A percentile compares a stretch with the other conserved stretches of the same genome.
These are phyloP conservation scores for Epichloe festucae DNA, from an alignment of 2,329 filamentous ascomycete species.

Conservation along the genomic window DNA sequence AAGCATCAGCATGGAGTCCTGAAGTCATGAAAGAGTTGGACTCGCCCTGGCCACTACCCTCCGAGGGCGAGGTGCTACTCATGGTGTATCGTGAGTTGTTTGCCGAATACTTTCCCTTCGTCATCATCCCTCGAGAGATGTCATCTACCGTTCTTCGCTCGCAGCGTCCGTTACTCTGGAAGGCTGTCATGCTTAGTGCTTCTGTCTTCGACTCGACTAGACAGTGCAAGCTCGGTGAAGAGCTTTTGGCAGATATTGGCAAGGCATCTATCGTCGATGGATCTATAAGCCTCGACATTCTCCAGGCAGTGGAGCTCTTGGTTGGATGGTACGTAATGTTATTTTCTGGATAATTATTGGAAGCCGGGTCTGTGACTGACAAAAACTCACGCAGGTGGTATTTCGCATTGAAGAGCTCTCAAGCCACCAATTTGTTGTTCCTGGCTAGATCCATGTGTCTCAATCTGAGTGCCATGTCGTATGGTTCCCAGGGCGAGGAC, in stretches of 20 bases:
- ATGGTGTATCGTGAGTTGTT: constrained; percentile 21
- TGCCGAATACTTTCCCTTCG: constrained; percentile 31
- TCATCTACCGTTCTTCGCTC: constrained; percentile 23
- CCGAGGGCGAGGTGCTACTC: constrained; percentile 29
- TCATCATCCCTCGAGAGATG: constrained; percentile 25
- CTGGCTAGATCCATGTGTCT: constrained; percentile 33
- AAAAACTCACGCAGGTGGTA: constrained; percentile 25
- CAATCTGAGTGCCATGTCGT: constrained; percentile 23
- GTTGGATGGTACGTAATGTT: constrained; percentile 29
- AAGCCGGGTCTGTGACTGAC: neutral
- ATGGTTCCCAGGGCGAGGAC: constrained; percentile 14
- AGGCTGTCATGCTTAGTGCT: constrained; percentile 33
- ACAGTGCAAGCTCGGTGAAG: constrained; percentile 30
- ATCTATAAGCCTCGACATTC: constrained; percentile 31
- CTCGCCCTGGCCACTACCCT: constrained; percentile 27
- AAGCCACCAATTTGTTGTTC: constrained; percentile 36
- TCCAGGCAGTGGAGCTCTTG: constrained; percentile 33
- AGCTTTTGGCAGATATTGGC: constrained; percentile 30
- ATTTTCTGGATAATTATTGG: neutral
- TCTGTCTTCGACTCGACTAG: constrained; percentile 29
- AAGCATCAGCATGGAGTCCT: constrained; percentile 11
- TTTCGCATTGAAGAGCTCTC: constrained; percentile 34
- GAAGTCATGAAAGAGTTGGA: constrained; percentile 13
- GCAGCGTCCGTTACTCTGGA: constrained; percentile 34
- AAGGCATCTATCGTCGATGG: constrained; percentile 27